Evolutionary conservation across 495 filamentous ascomycete genomes (phyloP).

Genomic region (Xanthoparmelia taractica): DNA sequence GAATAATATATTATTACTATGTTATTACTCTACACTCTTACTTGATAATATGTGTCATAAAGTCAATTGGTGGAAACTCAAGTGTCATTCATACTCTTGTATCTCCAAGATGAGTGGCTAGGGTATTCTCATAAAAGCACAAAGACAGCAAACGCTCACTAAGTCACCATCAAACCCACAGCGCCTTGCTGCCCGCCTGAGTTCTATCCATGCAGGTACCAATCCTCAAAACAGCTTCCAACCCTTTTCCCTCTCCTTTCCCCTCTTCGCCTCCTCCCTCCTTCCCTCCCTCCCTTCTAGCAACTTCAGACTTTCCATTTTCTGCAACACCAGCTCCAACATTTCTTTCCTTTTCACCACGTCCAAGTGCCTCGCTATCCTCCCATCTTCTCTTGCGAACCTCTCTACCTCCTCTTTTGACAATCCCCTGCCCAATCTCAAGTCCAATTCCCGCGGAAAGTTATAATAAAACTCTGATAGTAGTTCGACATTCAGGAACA

Average conservation of each 20-base stretch:
- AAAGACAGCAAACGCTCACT: neutral
- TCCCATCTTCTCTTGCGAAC: conserved; percentile 88
- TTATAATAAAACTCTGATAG: conserved; percentile 95
- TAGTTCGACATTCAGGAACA: conserved; percentile 96
- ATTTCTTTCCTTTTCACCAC: conserved; percentile 87
- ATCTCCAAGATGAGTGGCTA: neutral
- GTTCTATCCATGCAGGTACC: neutral
- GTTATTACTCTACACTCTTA: neutral
- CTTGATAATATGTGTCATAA: neutral
- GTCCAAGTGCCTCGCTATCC: conserved; percentile 80
- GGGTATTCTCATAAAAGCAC: neutral
- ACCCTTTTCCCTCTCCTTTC: conserved; percentile 45
- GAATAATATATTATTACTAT: neutral
- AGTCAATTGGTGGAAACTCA: neutral
- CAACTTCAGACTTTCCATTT: conserved; percentile 81
- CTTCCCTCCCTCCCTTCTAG: conserved; percentile 49
- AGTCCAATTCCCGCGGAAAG: conserved; percentile 88
- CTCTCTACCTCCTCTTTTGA: conserved; percentile 71
- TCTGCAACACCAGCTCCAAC: conserved; percentile 81
- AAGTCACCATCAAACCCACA: neutral
- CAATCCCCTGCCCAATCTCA: conserved; percentile 74
- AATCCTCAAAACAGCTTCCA: conserved; percentile 29
- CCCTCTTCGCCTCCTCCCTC: conserved; percentile 14
- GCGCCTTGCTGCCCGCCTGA: neutral
- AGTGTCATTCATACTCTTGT: neutral